Conservation (phyloP, 176 grass and related monocot genomes). For the Oryza brachyantha region DNA sequence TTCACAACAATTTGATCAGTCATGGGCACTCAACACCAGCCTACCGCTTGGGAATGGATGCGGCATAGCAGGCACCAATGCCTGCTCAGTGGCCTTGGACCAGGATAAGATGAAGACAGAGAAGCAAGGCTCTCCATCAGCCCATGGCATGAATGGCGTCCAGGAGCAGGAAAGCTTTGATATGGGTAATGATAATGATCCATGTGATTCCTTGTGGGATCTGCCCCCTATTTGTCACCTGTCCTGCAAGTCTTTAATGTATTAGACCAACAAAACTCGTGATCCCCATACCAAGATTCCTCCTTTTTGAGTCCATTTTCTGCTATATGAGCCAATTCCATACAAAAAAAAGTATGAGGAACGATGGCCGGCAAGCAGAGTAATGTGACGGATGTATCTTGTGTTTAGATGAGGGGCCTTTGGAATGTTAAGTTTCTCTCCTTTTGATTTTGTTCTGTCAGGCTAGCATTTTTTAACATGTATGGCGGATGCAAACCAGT, state of each 20-base stretch:
- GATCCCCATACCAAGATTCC: background rate
- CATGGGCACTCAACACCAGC: slow-evolving; percentile 35
- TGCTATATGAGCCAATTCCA: slow-evolving; percentile 47
- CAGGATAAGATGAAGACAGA: slow-evolving; percentile 44
- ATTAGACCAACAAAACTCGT: slow-evolving; percentile 29
- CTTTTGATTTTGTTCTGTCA: background rate
- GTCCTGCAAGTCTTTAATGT: slow-evolving; percentile 48
- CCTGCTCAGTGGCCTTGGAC: slow-evolving; percentile 14
- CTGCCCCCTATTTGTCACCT: slow-evolving; percentile 52
- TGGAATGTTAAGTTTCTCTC: background rate
- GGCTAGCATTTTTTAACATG: background rate
- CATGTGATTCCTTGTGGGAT: slow-evolving; percentile 55
- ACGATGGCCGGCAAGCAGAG: slow-evolving; percentile 41
- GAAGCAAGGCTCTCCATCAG: slow-evolving; percentile 35
- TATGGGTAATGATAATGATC: slow-evolving; percentile 42
- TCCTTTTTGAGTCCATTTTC: slow-evolving; percentile 26
- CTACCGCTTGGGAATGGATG: background rate
- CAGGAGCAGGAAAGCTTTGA: slow-evolving; percentile 35
- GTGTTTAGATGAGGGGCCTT: slow-evolving; percentile 10
- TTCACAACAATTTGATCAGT: slow-evolving; percentile 9
- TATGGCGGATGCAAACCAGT: background rate
- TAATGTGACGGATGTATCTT: slow-evolving; percentile 17
- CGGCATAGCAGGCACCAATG: background rate
- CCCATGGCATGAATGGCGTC: slow-evolving; percentile 26
- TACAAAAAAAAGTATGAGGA: slow-evolving; percentile 44